Conservation (phyloP, 495 filamentous ascomycete species). For the Penicillium maclennaniae region DNA sequence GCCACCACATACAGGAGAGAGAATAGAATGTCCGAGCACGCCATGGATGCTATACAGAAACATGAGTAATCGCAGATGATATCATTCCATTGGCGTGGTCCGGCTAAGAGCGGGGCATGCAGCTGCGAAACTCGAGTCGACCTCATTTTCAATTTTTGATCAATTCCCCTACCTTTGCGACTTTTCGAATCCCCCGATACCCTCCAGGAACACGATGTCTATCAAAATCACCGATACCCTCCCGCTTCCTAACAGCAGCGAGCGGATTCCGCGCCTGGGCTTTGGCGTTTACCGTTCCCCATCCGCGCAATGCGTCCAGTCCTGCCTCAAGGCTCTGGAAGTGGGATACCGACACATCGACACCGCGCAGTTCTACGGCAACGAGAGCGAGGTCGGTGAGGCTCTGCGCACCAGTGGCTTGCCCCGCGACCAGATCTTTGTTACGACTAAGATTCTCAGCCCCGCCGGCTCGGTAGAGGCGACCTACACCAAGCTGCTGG, state of each 20-base stretch:
- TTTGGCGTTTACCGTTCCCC: slow-evolving; percentile 69
- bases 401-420: slow-evolving; percentile 54
- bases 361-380: slow-evolving; percentile 67
- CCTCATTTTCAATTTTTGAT: not conserved
- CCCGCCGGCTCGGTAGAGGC: slow-evolving; percentile 53
- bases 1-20: too few species aligned
- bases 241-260: slow-evolving; percentile 50
- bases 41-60: not conserved
- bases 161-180: not conserved
- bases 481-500: slow-evolving; percentile 55
- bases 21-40: not conserved
- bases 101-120: slow-evolving; percentile 16
- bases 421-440: slow-evolving; percentile 55
- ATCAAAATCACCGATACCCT: slow-evolving; percentile 49
- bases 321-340: slow-evolving; percentile 57
- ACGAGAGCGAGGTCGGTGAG: slow-evolving; percentile 63
- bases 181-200: not conserved
- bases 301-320: slow-evolving; percentile 46
- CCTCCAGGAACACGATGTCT: slow-evolving; percentile 18
- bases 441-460: slow-evolving; percentile 64
- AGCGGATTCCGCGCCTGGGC: slow-evolving; percentile 63
- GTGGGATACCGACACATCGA: slow-evolving; percentile 71
- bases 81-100: slow-evolving; percentile 13
- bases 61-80: slow-evolving; percentile 17
- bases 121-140: not conserved